Base-by-base conservation (phyloP, 108 stramenopile species). In the Fragilaria crotonensis region DNA sequence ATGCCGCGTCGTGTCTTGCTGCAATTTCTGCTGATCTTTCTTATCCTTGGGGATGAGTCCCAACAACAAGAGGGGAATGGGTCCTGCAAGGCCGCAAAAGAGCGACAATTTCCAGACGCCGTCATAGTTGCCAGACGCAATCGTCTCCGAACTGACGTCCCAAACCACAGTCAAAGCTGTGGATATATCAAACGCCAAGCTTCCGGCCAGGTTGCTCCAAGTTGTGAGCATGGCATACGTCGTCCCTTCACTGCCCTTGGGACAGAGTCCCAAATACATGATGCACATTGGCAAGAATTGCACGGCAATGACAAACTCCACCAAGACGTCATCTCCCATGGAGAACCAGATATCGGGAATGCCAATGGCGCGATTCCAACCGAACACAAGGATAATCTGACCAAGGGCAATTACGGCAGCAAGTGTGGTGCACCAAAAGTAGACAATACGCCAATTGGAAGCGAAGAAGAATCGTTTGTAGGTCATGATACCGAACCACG, bases 201-300 rank as follows among this genome's bases (percentile, higher is more conserved):
- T 67, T n/a, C 58, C 64, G 0, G 83, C 83, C 4, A 60, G 61
- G 46, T 84, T 80, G 50, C 52, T 61, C 66, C 78, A 65, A 25
- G 80, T 81, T 51, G 80, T 81, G 32, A 81, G 71, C 83, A 84
- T 78, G 5, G 83, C 83, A 68, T 84, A 84, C 45, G 70, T 68
- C 30, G 83, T 70, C 23, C 83, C 83, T 77, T 84, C 83, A 14
- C 54, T 63, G 22, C 78, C 78, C 4, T 59, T 21, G 22, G 78
- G 78, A 52, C 78, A 79, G 1, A 79, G 52, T 25, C 74, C 65
- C 0, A 80, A 76, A 76, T 80, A 80, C 83, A 84, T 84, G 17
- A 84, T 84, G n/a, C 78, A 80, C 48, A 74, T 78, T 7, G 83
- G 83, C 1, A 84, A 56, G 33, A 84, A 84, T 58, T 84, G 83